Percentiles rank a stretch among this genome's conserved stretches.
phyloP scores from a whole-genome alignment of 371 early-diverging fungal species.

The Mucor racemosus region DNA sequence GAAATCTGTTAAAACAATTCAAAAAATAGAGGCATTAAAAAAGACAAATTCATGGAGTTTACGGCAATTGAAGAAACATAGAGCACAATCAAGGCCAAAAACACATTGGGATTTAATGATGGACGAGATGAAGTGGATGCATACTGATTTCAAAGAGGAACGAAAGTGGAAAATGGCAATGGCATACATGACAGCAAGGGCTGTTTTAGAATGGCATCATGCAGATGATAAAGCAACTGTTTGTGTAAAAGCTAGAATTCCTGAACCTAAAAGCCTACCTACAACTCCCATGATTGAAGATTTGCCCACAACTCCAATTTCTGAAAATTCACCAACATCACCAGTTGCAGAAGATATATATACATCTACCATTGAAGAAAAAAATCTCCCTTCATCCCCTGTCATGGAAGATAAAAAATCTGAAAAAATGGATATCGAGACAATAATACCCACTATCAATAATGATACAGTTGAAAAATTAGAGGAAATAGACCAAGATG shows the following conservation, averaged over 20 bases:
- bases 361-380: background rate
- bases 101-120: constrained; percentile 89
- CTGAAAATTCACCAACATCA: background rate
- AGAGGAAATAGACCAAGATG: background rate
- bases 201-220: constrained; percentile 85
- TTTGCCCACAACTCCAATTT: background rate
- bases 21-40: constrained; percentile 82
- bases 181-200: constrained; percentile 69
- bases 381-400: background rate
- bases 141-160: constrained; percentile 86
- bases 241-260: constrained; percentile 56
- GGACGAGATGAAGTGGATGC: constrained; percentile 91
- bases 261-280: constrained; percentile 10
- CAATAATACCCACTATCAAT: background rate
- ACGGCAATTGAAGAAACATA: constrained; percentile 78
- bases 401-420: background rate
- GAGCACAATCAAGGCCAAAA: constrained; percentile 72
- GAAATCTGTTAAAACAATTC: constrained; percentile 72
- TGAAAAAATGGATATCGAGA: background rate
- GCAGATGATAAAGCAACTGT: constrained; percentile 71
- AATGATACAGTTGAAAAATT: background rate
- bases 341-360: background rate
- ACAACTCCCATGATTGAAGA: background rate
- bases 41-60: constrained; percentile 80
- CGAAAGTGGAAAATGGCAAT: constrained; percentile 84